Percentiles rank a stretch among this genome's conserved stretches.
These are phyloP conservation scores for Aspergillus sp. DNA, from an alignment of 2,329 filamentous ascomycete species.

Conservation along the genomic window DNA sequence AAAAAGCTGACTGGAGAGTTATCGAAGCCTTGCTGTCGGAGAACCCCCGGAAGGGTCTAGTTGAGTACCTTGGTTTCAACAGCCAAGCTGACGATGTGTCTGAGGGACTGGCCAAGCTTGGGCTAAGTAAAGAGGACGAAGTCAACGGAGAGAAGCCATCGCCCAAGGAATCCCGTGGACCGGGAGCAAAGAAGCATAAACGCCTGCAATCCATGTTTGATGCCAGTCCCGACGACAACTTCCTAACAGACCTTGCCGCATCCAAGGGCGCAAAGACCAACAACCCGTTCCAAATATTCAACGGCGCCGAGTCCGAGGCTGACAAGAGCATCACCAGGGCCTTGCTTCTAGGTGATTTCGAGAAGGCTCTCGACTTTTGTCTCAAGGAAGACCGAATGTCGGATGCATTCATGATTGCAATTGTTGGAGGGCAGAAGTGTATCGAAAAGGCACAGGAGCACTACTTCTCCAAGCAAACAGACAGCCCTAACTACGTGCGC, in stretches of 20 bases:
- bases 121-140: slow-evolving; percentile 39
- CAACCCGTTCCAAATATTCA: slow-evolving; percentile 88
- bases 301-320: slow-evolving; percentile 76
- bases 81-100: slow-evolving; percentile 56
- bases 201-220: slow-evolving; percentile 80
- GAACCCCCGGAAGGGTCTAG: slow-evolving; percentile 80
- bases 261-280: slow-evolving; percentile 92
- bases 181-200: slow-evolving; percentile 57
- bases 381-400: slow-evolving; percentile 86
- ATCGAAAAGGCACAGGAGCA: slow-evolving; percentile 91
- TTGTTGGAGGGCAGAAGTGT: slow-evolving; percentile 89
- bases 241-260: slow-evolving; percentile 78
- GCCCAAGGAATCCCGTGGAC: slow-evolving; percentile 50
- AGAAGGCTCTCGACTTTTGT: slow-evolving; percentile 84
- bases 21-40: slow-evolving; percentile 84
- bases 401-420: slow-evolving; percentile 96
- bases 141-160: slow-evolving; percentile 42
- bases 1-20: slow-evolving; percentile 94
- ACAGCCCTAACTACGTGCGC: slow-evolving; percentile 86
- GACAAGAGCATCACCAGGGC: slow-evolving; percentile 86
- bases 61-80: slow-evolving; percentile 86
- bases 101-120: slow-evolving; percentile 44
- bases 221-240: slow-evolving; percentile 72
- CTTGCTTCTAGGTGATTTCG: slow-evolving; percentile 86
- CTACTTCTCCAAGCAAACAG: slow-evolving; percentile 80